Conservation (phyloP, 805 yeast genomes). For the Candida easanensis region DNA sequence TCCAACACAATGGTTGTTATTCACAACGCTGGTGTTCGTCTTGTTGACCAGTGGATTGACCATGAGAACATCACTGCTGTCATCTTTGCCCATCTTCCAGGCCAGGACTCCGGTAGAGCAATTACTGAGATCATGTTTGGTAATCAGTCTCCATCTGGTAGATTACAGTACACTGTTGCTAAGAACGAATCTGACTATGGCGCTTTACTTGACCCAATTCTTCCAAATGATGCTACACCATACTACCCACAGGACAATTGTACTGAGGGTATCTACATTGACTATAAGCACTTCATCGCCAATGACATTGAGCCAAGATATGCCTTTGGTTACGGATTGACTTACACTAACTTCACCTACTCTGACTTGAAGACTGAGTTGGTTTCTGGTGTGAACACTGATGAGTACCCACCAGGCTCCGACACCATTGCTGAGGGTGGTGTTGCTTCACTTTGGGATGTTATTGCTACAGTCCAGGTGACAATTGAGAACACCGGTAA, state of each 20-base stretch:
- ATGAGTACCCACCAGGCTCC: slow-evolving; percentile 7
- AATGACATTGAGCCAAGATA: slow-evolving; percentile 50
- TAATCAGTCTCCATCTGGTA: slow-evolving; percentile 9
- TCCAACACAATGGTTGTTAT: slow-evolving; percentile 10
- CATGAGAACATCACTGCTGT: slow-evolving; percentile 10
- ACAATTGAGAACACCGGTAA: slow-evolving; percentile 31
- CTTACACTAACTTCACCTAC: slow-evolving; percentile 42
- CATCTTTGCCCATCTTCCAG: slow-evolving; percentile 10
- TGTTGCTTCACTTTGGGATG: slow-evolving; percentile 9
- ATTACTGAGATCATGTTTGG: slow-evolving; percentile 9
- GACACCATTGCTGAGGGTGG: slow-evolving; percentile 7
- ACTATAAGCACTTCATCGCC: slow-evolving; percentile 54
- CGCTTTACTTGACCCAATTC: slow-evolving; percentile 1
- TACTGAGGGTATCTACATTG: slow-evolving; percentile 35
- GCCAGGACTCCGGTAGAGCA: slow-evolving; percentile 9
- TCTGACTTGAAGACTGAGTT: slow-evolving; percentile 32
- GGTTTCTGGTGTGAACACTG: slow-evolving; percentile 15
- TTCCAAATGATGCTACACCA: slow-evolving; percentile 22
- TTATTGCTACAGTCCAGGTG: slow-evolving; percentile 6
- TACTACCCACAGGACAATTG: slow-evolving; percentile 30
- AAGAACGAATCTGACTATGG: slow-evolving; percentile 10
- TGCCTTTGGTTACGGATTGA: slow-evolving; percentile 59
- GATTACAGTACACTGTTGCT: slow-evolving; percentile 11
- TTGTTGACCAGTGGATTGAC: slow-evolving; percentile 9
- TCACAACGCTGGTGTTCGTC: slow-evolving; percentile 11